Percentiles rank a stretch among this genome's conserved stretches.
Evolutionary conservation across 495 filamentous ascomycete genomes (phyloP).

Genomic region (Penicillium diatomitis): DNA sequence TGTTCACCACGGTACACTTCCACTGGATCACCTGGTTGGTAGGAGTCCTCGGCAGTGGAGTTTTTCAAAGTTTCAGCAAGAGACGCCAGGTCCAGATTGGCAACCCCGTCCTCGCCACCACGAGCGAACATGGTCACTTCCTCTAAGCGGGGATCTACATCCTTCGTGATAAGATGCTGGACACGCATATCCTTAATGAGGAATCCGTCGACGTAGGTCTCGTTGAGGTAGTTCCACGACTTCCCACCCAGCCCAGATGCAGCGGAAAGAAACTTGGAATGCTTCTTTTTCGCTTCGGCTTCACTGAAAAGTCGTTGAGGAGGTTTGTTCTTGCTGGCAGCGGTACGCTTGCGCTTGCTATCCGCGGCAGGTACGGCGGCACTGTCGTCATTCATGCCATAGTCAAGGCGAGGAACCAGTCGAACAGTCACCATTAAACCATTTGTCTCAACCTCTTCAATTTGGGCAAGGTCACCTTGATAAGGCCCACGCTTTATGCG

Average conservation of each 20-base stretch:
- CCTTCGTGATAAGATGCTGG: conserved; percentile 67
- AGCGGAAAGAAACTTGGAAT: conserved; percentile 57
- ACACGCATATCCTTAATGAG: conserved; percentile 91
- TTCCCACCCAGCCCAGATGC: conserved; percentile 52
- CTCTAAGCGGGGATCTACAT: conserved; percentile 88
- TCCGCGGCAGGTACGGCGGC: conserved; percentile 40
- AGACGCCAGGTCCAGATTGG: conserved; percentile 85
- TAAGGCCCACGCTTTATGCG: conserved; percentile 81
- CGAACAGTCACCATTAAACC: conserved; percentile 79
- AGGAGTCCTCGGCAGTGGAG: conserved; percentile 63
- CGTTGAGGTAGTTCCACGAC: conserved; percentile 71
- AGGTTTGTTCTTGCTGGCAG: conserved; percentile 51
- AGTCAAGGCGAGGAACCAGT: conserved; percentile 85
- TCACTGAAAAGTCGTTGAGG: conserved; percentile 92
- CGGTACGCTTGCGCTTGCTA: conserved; percentile 70
- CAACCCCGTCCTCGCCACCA: conserved; percentile 79
- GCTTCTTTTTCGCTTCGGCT: conserved; percentile 81
- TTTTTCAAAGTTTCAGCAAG: conserved; percentile 80
- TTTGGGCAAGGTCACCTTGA: conserved; percentile 81
- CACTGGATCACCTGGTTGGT: conserved; percentile 84
- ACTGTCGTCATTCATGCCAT: conserved; percentile 74
- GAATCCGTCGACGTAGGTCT: conserved; percentile 89
- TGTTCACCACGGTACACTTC: conserved; percentile 97
- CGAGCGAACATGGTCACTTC: conserved; percentile 92
- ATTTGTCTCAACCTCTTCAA: conserved; percentile 87